Percentiles rank a stretch among this genome's conserved stretches.
phyloP scores from a whole-genome alignment of 768 basidiomycete genomes.

The Crassisporium funariophilum region DNA sequence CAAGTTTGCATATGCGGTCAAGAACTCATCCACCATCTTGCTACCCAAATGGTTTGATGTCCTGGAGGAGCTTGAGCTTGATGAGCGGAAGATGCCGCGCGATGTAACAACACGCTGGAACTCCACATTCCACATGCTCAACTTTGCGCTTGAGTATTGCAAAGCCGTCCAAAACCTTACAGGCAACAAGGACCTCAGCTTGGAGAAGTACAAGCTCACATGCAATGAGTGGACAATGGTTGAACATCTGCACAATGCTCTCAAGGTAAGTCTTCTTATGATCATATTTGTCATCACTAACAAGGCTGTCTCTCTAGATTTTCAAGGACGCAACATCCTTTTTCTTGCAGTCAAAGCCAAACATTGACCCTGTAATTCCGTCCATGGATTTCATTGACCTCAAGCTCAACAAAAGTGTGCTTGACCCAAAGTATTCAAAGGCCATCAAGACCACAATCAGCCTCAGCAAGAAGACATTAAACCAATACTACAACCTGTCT shows the following conservation, averaged over 20 bases:
- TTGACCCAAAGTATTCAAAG: slow-evolving; percentile 2
- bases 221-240: not conserved
- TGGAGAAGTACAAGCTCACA: not conserved
- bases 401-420: slow-evolving; percentile 8
- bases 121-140: not conserved
- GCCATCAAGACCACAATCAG: slow-evolving; percentile 24
- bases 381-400: slow-evolving; percentile 28
- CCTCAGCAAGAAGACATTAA: slow-evolving; percentile 28
- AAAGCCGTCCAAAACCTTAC: not conserved
- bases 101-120: not conserved
- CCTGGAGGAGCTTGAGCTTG: not conserved
- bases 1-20: too few relatives aligned
- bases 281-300: not conserved
- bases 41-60: not conserved
- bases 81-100: not conserved
- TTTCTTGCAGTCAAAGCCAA: slow-evolving; percentile 14
- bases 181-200: not conserved
- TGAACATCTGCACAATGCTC: not conserved
- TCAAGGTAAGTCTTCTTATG: not conserved
- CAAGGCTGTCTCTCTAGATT: slow-evolving; percentile 3
- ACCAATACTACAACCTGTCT: slow-evolving; percentile 33
- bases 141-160: not conserved
- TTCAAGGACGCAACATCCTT: slow-evolving; percentile 16
- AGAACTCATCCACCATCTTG: too few relatives aligned
- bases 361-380: slow-evolving; percentile 16